Base-by-base conservation (phyloP, 768 basidiomycete species). In the Leccinum subgranulosum region DNA sequence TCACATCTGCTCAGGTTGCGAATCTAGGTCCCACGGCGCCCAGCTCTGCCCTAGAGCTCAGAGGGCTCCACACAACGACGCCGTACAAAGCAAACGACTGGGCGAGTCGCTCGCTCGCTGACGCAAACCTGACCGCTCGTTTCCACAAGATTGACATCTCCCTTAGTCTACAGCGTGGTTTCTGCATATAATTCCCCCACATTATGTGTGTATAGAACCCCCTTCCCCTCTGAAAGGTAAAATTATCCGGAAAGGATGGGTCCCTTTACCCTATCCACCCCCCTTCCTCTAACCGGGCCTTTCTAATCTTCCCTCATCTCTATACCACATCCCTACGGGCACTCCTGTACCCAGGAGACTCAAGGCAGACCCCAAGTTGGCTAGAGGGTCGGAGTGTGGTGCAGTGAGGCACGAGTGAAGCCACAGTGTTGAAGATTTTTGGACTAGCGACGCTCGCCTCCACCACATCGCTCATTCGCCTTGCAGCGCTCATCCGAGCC, bases 291-390 rank as follows among this genome's bases (percentile, higher is more conserved):
- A 9, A 49, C 50, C 3, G 39, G 21, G 0, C 65, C 64, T 0
- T 66, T 65, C 51, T 61, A 68, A 46, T 45, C 63, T 0, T 63
- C 63, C 28, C 65, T 61, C 0, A 46, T 23, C 2, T 23, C 23
- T 23, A 23, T 23, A 23, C 23, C 23, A 27, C 25, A 27, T 3
- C 25, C 25, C 25, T 27, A 27, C 25, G 25, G 25, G 4, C 25
- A 27, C 6, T 27, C 25, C 25, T 27, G 25, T 3, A 27, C 25
- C 25, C 25, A 4, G 25, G 25, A 27, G 25, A 27, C 25, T 27
- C 25, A 27, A 27, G 25, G 4, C 25, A 27, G 25, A 27, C 25
- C 25, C 25, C 25, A 27, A 27, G 25, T 27, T 27, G 3, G 25
- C 25, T 27, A 27, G 25, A 27, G 25, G 25, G 25, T 27, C 25